phyloP scores from a whole-genome alignment of 768 basidiomycete species.

The Amanita exitialis region DNA sequence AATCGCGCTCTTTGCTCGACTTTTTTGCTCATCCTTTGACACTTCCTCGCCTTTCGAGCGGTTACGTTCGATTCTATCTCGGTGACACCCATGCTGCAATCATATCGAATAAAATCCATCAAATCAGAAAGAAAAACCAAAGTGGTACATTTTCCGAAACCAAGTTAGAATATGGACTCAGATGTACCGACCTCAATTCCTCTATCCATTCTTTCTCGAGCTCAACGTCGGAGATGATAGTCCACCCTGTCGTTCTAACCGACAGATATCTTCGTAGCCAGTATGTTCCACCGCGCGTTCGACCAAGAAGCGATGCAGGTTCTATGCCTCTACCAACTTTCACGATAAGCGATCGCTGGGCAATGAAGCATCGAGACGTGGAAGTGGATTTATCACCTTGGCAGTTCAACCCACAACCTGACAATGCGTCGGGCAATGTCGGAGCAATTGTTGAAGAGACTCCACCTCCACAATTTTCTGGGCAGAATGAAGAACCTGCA shows the following conservation, averaged over 20 bases:
- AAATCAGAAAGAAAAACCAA: neutral
- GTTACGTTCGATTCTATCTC: conserved; percentile 46
- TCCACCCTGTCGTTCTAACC: conserved; percentile 63
- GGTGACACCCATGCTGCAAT: conserved; percentile 21
- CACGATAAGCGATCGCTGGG: conserved; percentile 55
- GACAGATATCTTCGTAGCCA: conserved; percentile 59
- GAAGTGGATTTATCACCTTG: conserved; percentile 54
- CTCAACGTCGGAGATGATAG: conserved; percentile 16
- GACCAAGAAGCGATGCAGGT: conserved; percentile 15
- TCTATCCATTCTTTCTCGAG: neutral
- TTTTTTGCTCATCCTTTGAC: conserved; percentile 55
- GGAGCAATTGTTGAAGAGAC: conserved; percentile 7
- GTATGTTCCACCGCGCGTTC: conserved; percentile 34
- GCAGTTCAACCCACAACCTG: conserved; percentile 33
- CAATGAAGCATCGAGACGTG: conserved; percentile 22
- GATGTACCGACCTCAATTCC: conserved; percentile 2
- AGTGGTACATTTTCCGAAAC: neutral
- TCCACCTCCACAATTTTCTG: neutral
- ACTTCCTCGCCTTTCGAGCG: conserved; percentile 37
- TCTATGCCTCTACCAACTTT: conserved; percentile 40
- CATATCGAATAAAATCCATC: neutral
- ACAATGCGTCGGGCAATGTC: neutral
- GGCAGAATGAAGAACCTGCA: neutral
- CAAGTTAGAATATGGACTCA: neutral
- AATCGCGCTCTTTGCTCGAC: conserved; percentile 9